These are phyloP conservation scores for Calonectria naviculata DNA, from an alignment of 2,329 filamentous ascomycete species.

Conservation along the genomic window DNA sequence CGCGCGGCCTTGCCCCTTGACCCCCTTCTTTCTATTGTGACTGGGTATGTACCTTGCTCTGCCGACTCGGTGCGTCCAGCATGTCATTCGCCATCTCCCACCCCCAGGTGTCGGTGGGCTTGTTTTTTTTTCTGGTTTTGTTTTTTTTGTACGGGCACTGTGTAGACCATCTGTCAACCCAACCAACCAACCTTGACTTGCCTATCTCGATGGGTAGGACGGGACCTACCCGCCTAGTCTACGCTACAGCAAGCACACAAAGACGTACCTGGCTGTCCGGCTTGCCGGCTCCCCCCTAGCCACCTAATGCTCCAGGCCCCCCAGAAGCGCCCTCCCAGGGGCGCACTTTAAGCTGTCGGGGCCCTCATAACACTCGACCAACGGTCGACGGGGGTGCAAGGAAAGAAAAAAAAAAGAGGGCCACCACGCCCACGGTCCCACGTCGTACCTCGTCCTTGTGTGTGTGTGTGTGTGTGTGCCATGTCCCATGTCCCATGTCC, in stretches of 20 bases:
- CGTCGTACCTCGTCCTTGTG: slow-evolving; percentile 32
- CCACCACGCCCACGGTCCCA: slow-evolving; percentile 42
- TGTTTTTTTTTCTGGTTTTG: no score
- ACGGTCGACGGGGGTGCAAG: slow-evolving; percentile 38
- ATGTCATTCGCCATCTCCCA: background rate
- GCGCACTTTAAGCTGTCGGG: slow-evolving; percentile 38
- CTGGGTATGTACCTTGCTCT: slow-evolving; percentile 12
- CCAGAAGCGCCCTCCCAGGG: slow-evolving; percentile 24
- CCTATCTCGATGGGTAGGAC: background rate
- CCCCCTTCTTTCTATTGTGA: background rate
- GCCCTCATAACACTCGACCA: slow-evolving; percentile 39
- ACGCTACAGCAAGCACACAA: slow-evolving; percentile 1
- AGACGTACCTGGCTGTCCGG: background rate
- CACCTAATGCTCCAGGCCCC: background rate
- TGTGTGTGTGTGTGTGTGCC: slow-evolving; percentile 29
- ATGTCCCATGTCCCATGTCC: slow-evolving; percentile 30
- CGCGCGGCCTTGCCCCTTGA: slow-evolving; percentile 6
- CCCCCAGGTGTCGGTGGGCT: background rate
- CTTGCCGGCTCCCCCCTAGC: background rate
- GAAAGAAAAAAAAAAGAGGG: slow-evolving; percentile 34
- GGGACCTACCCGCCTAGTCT: slow-evolving; percentile 3
- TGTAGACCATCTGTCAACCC: background rate
- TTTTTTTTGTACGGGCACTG: background rate
- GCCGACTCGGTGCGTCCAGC: background rate
- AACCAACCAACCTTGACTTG: background rate